These are phyloP conservation scores for Scheffersomyces titani DNA, from an alignment of 1,139 yeast species.

Conservation along the genomic window DNA sequence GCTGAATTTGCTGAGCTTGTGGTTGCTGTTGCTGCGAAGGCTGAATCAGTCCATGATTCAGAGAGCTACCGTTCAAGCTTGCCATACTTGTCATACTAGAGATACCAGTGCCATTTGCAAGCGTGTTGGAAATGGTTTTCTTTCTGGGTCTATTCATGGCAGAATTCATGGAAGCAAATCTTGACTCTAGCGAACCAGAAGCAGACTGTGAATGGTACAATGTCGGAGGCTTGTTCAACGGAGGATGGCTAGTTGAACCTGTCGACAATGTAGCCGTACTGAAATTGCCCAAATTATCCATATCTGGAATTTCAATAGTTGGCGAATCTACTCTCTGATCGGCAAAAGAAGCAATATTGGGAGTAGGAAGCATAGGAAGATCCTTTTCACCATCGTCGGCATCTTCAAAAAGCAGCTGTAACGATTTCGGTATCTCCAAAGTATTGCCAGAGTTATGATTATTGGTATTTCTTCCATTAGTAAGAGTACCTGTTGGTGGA, in stretches of 20 bases:
- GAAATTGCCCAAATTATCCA: constrained; percentile 35
- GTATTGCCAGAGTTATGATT: constrained; percentile 6
- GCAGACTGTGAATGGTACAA: constrained; percentile 53
- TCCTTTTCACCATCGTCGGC: constrained; percentile 10
- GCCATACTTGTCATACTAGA: constrained; percentile 7
- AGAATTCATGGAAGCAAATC: constrained; percentile 25
- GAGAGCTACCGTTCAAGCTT: not conserved
- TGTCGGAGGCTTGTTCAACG: constrained; percentile 51
- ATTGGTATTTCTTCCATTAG: constrained; percentile 3
- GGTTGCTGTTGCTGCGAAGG: constrained; percentile 3
- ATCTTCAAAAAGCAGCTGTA: constrained; percentile 68
- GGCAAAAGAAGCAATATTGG: constrained; percentile 3
- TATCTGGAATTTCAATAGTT: constrained; percentile 49
- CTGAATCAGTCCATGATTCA: constrained; percentile 1
- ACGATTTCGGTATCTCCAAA: constrained; percentile 67
- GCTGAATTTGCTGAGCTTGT: constrained; percentile 2
- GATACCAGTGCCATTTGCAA: constrained; percentile 17
- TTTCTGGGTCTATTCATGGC: constrained; percentile 31
- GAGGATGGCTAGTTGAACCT: constrained; percentile 22
- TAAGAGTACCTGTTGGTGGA: not conserved
- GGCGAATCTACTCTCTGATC: constrained; percentile 36
- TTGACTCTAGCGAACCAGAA: constrained; percentile 42
- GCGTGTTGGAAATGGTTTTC: constrained; percentile 42
- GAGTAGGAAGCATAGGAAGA: constrained; percentile 1
- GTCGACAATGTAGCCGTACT: constrained; percentile 11